Evolutionary conservation across 148 eudicot genomes (phyloP).

Genomic region (Mesembryanthemum crystallinum): DNA sequence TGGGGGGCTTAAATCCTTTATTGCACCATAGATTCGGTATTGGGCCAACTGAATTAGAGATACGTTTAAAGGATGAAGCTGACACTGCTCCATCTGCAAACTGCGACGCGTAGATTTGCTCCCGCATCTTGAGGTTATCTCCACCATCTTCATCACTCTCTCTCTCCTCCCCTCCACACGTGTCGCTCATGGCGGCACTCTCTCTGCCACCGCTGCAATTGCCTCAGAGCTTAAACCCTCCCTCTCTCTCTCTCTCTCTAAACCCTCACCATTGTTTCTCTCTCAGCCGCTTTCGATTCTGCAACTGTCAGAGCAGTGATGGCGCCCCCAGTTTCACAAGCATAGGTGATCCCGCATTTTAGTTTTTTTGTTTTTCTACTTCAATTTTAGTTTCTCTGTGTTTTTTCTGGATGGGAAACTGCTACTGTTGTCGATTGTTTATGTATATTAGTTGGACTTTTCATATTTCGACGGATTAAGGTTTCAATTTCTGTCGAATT

Average conservation of each 20-base stretch:
- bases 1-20: no score
- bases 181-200: slow-evolving; percentile 17
- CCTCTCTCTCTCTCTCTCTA: neutral
- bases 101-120: slow-evolving; percentile 15
- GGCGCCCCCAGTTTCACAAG: neutral
- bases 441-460: neutral
- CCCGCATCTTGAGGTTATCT: neutral
- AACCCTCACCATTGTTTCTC: neutral
- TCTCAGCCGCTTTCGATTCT: slow-evolving; percentile 15
- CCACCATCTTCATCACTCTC: neutral
- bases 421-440: neutral
- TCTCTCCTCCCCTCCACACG: slow-evolving; percentile 1
- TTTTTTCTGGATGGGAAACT: neutral
- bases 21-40: no score
- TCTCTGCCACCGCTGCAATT: slow-evolving; percentile 14
- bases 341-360: slow-evolving; percentile 16
- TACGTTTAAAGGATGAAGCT: no score
- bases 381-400: neutral
- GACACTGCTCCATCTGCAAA: no score
- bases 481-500: neutral
- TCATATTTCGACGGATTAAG: neutral
- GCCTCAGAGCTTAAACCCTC: neutral
- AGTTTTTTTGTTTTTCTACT: neutral
- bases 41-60: no score
- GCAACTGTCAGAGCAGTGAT: slow-evolving; percentile 17